Evolutionary conservation across 1,284 basidiomycete genomes (phyloP).

Genomic region (Trametes polyzona): DNA sequence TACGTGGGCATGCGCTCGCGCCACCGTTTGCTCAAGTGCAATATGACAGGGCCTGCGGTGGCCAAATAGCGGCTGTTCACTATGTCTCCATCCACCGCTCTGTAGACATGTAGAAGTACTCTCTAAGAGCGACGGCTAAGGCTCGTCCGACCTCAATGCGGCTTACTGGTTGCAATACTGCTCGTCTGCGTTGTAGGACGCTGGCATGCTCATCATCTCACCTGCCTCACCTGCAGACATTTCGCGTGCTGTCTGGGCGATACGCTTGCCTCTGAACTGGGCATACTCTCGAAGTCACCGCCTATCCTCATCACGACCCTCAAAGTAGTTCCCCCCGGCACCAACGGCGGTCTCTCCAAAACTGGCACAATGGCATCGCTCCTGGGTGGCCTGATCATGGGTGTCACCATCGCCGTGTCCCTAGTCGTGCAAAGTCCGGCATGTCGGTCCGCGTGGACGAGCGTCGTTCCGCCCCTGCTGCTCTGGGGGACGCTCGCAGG

Average conservation of each 20-base stretch:
- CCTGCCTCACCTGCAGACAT: slow-evolving; percentile 59
- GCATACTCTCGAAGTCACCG: slow-evolving; percentile 72
- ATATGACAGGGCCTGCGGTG: too few species aligned
- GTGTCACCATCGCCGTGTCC: slow-evolving; percentile 58
- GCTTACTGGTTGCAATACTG: too few species aligned
- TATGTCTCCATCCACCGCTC: too few species aligned
- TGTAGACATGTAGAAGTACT: too few species aligned
- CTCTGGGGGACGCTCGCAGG: slow-evolving; percentile 70
- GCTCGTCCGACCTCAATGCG: too few species aligned
- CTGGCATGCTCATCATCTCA: background rate
- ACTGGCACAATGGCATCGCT: slow-evolving; percentile 78
- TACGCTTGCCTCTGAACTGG: slow-evolving; percentile 81
- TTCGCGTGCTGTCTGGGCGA: slow-evolving; percentile 86
- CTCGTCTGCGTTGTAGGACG: background rate
- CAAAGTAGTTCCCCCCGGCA: slow-evolving; percentile 80
- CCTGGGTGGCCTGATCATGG: slow-evolving; percentile 77
- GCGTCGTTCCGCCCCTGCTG: slow-evolving; percentile 49
- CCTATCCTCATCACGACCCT: slow-evolving; percentile 81
- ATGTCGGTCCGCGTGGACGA: slow-evolving; percentile 44
- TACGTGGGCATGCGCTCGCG: too few species aligned
- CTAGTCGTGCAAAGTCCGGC: slow-evolving; percentile 65
- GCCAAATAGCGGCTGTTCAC: too few species aligned
- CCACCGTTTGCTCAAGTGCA: too few species aligned
- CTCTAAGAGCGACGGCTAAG: too few species aligned
- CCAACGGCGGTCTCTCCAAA: slow-evolving; percentile 86